Evolutionary conservation across 139 green algal genomes (phyloP), one percentile per base, ranked within the genome.

Genomic region (Closterium sp.): DNA sequence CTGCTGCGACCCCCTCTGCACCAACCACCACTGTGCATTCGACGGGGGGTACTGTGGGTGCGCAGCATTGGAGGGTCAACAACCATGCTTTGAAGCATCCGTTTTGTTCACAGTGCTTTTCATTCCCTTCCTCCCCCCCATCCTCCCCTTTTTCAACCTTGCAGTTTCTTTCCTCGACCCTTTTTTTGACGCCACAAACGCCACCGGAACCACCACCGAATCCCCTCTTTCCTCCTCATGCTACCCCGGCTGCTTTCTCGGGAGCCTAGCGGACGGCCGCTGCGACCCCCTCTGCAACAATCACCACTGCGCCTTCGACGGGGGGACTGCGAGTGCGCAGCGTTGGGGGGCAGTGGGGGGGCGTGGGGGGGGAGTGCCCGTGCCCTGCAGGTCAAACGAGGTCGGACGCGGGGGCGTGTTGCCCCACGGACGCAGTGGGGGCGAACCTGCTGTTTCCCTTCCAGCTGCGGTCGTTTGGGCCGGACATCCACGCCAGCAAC

Each of bases 251-350:
- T 91, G 89, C 84, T 35, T 25, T 1, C 12, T 91, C 21, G 89
- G 38, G 1, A 89, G 30, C 19, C 66, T 91, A 23, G 34, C 33
- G 28, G 88, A 91, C n/a, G 89, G 89, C 34, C 35, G 43, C 35
- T 91, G 89, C 84, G 36, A 91, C 30, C 89, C 33, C 31, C 33
- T 38, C 25, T 91, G 89, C 84, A 89, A 89, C 89, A 91, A 84
- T 35, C 16, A 84, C 25, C 43, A 36, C 30, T 91, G 89, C 66
- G 89, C 38, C 16, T 91, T 88, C 34, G 89, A 91, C n/a, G 89
- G 88, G 30, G 88, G 64, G 88, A 91, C 88, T 91, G 88, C 64
- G 19, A 64, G 16, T 91, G 88, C 8, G 12, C 88, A 1, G 19
- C 55, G 7, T 10, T 66, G 38, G 38, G 55, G 55, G 55, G 55